phyloP scores from a whole-genome alignment of 768 basidiomycete species.

The Rhodotorula graminis region DNA sequence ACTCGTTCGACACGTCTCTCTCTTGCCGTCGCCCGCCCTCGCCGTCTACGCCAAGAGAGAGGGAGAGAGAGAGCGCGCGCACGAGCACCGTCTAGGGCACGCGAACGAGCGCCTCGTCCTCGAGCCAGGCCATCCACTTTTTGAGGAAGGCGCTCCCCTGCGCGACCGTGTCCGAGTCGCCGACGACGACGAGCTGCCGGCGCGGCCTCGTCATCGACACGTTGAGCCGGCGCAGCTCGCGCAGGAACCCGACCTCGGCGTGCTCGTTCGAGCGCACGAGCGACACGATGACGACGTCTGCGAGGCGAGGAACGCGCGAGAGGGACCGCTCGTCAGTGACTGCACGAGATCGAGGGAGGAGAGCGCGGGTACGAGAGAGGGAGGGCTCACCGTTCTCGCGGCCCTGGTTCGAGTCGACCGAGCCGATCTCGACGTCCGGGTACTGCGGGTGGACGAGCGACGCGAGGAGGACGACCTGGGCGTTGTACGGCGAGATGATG shows the following conservation, averaged over 20 bases:
- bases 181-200: constrained; percentile 56
- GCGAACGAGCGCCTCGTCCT: constrained; percentile 80
- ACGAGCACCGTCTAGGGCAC: neutral
- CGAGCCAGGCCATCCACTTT: constrained; percentile 86
- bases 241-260: constrained; percentile 90
- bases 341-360: neutral
- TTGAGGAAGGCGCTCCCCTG: constrained; percentile 80
- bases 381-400: constrained; percentile 62
- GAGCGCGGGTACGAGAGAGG: neutral
- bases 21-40: too few species aligned
- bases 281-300: constrained; percentile 81
- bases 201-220: constrained; percentile 48
- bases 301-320: too few species aligned
- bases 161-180: constrained; percentile 84
- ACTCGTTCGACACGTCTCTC: too few species aligned
- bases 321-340: neutral
- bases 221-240: constrained; percentile 85
- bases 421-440: constrained; percentile 75
- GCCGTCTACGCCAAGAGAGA: too few species aligned
- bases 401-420: constrained; percentile 95
- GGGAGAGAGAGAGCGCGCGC: too few species aligned
- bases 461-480: constrained; percentile 80
- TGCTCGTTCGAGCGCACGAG: constrained; percentile 87
- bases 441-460: constrained; percentile 63
- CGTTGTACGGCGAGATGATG: constrained; percentile 90